These are phyloP conservation scores for Brassica carinata DNA, from an alignment of 345 rosid species.

Conservation along the genomic window DNA sequence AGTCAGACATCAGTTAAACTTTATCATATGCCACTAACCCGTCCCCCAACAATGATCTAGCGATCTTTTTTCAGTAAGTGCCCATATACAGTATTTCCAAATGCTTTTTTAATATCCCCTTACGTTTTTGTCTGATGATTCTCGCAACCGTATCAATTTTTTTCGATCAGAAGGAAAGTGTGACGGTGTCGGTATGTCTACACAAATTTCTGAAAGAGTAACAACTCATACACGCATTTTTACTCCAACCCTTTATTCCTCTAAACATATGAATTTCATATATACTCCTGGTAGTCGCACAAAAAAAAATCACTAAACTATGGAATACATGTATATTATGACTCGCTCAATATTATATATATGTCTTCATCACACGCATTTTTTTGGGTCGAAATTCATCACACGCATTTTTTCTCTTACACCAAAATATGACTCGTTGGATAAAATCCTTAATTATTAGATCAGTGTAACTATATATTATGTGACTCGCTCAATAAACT, in stretches of 20 bases:
- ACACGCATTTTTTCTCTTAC: too few relatives aligned
- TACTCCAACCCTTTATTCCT: background rate
- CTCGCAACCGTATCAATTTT: background rate
- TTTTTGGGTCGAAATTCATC: too few relatives aligned
- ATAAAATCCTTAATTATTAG: background rate
- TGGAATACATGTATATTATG: background rate
- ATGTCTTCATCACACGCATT: too few relatives aligned
- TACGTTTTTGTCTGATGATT: background rate
- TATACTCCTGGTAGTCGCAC: background rate
- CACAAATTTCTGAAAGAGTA: background rate
- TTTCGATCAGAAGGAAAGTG: background rate
- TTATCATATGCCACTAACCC: conserved; percentile 32
- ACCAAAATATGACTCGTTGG: too few relatives aligned
- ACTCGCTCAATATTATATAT: too few relatives aligned
- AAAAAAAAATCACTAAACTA: background rate
- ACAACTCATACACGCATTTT: background rate
- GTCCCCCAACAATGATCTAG: conserved; percentile 6
- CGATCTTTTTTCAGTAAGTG: conserved; percentile 9
- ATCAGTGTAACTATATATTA: background rate
- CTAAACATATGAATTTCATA: background rate
- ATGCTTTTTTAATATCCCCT: background rate
- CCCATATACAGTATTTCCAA: conserved; percentile 19
- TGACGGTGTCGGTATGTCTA: background rate
- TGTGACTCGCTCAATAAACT: background rate
- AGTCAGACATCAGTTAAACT: conserved; percentile 26